Evolutionary conservation across 192 early-diverging fungal species (phyloP), one percentile per base, ranked within the genome.

Genomic region (Linnemannia exigua): DNA sequence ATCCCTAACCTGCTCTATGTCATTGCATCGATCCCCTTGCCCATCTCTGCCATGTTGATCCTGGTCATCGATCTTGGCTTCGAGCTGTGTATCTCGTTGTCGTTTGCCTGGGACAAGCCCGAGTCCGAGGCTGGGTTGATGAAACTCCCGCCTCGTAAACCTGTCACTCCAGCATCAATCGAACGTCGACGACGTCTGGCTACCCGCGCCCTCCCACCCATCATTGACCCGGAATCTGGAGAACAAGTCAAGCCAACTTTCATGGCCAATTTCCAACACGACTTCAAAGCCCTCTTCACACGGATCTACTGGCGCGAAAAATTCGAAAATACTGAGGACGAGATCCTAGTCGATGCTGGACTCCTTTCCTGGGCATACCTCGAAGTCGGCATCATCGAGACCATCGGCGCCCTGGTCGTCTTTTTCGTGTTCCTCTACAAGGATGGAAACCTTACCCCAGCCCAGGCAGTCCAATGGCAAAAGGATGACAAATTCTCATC

Each of bases 61-160:
- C 87, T 99, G 73, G 92, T 95, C 35, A 95, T 96, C 38, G 98
- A 99, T 91, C 91, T 99, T 50, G 98, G 98, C 8, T 99, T 97
- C 82, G 98, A 99, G 89, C 79, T 99, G 72, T 91, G 95, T 68
- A 89, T 92, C 19, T 96, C 97, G 2, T 89, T 99, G 52, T 91
- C 94, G 2, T 98, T 93, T 87, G 98, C 98, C 9, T 99, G 94
- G 94, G 98, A 99, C 88, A 92, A 92, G 48, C 89, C 97, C 17
- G 98, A 99, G 90, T 90, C 92, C 19, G 75, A 82, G 66, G 89
- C 80, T 28, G 92, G 93, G 52, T 86, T 98, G 73, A 99, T 99
- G 98, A 95, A 93, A 86, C 81, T 98, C 79, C 93, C 91, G 46
- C 97, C 98, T 47, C 95, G 97, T 72, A 95, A 93, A 77, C 98